A percentile compares a stretch with the other conserved stretches of the same genome.
Evolutionary conservation across 2,329 filamentous ascomycete species (phyloP).

Genomic region (Xylariaceae sp.): DNA sequence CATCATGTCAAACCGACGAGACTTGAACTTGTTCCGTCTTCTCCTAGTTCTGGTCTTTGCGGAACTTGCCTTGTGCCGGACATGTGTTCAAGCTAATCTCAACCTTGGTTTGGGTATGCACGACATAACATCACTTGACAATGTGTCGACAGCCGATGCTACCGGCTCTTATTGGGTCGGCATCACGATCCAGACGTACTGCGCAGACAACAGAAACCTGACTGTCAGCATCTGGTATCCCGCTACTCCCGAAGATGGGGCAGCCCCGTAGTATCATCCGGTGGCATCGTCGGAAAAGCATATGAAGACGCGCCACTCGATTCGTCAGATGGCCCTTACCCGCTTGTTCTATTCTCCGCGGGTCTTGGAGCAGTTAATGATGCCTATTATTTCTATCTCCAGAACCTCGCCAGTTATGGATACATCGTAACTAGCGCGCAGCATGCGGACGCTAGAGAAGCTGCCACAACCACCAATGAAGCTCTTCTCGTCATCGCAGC

Average conservation of each 20-base stretch:
- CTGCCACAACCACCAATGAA: conserved; percentile 5
- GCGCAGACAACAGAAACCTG: conserved; percentile 7
- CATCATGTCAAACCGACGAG: too few species aligned
- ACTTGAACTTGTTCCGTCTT: too few species aligned
- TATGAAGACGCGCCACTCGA: conserved; percentile 11
- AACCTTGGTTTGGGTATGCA: conserved; percentile 10
- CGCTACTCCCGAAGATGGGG: conserved; percentile 4
- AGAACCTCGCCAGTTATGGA: conserved; percentile 16
- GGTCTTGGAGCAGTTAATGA: conserved; percentile 16
- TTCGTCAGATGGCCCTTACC: conserved; percentile 13
- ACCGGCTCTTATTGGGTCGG: conserved; percentile 14
- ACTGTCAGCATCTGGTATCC: conserved; percentile 16
- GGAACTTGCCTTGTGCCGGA: background rate
- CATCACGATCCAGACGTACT: conserved; percentile 13
- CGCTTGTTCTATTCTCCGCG: conserved; percentile 14
- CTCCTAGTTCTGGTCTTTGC: background rate
- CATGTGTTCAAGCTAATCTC: conserved; percentile 4
- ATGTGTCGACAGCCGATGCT: conserved; percentile 12
- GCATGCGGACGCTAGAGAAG: conserved; percentile 11
- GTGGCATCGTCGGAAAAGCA: conserved; percentile 11
- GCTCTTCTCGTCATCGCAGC: conserved; percentile 4
- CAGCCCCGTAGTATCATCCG: conserved; percentile 12
- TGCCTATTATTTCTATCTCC: conserved; percentile 16
- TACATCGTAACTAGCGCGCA: conserved; percentile 14
- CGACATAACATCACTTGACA: conserved; percentile 7